These are phyloP conservation scores for Terana coerulea DNA, from an alignment of 768 basidiomycete species.

Conservation along the genomic window DNA sequence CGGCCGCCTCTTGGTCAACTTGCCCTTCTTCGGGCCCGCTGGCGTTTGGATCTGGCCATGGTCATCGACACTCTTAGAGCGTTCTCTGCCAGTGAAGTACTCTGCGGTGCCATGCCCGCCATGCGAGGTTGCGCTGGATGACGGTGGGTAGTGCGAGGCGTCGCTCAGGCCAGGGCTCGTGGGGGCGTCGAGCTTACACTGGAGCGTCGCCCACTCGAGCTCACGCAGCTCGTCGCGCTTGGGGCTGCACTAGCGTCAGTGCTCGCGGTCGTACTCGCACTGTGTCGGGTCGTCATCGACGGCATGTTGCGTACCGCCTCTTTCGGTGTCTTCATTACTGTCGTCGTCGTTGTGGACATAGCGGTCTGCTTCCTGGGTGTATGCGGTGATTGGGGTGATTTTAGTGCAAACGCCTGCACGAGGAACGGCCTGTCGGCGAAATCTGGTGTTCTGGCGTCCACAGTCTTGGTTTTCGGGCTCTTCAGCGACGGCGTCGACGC, in stretches of 20 bases:
- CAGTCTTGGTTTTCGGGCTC: no score
- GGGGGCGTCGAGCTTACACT: slow-evolving; percentile 6
- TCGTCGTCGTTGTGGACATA: no score
- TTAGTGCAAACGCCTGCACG: no score
- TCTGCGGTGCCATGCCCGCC: no score
- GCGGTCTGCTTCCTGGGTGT: no score
- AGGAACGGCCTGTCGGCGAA: no score
- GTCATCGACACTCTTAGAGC: neutral
- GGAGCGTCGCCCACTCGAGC: neutral
- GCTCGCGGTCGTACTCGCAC: neutral
- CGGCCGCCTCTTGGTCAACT: slow-evolving; percentile 5
- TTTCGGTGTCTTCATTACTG: no score
- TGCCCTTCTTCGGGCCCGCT: neutral
- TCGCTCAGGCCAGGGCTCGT: slow-evolving; percentile 9
- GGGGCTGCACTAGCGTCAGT: neutral
- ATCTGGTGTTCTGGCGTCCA: no score
- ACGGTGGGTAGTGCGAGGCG: neutral
- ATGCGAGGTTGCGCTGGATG: neutral
- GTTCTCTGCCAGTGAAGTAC: neutral
- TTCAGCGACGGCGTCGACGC: no score
- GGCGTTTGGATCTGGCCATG: neutral
- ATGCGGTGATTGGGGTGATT: no score
- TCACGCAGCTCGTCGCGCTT: slow-evolving; percentile 4
- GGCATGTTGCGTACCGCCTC: no score
- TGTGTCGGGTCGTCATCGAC: no score